Conservation (phyloP, 495 filamentous ascomycete species). For the Rostrohypoxylon terebratum region DNA sequence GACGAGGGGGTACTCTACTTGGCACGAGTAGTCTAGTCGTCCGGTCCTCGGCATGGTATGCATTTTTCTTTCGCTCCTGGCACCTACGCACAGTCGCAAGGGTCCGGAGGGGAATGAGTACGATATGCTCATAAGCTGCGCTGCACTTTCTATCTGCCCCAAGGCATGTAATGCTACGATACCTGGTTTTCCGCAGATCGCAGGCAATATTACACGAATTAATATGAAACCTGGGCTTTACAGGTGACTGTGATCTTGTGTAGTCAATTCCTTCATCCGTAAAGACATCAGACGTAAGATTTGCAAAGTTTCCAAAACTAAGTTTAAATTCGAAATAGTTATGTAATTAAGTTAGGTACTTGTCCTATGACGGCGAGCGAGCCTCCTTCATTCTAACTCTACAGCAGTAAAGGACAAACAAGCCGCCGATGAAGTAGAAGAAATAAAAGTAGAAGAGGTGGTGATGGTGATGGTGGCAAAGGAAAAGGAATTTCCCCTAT, state of each 20-base stretch:
- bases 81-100: neutral
- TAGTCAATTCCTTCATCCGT: neutral
- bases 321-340: neutral
- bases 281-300: too few relatives aligned
- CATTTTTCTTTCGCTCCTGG: neutral
- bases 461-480: neutral
- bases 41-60: constrained; percentile 22
- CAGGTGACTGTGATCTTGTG: neutral
- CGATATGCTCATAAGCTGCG: constrained; percentile 18
- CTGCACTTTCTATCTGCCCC: constrained; percentile 4
- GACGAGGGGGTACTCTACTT: constrained; percentile 9
- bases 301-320: neutral
- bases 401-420: constrained; percentile 15
- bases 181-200: constrained; percentile 27
- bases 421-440: constrained; percentile 13
- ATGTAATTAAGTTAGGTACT: constrained; percentile 10
- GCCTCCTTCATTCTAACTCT: constrained; percentile 40
- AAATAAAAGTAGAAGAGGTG: neutral
- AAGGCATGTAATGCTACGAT: constrained; percentile 19
- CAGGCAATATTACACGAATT: constrained; percentile 31
- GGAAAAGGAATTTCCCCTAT: constrained; percentile 26
- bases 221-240: neutral
- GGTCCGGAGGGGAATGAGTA: constrained; percentile 18
- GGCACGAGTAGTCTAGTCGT: neutral
- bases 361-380: constrained; percentile 32